phyloP scores from a whole-genome alignment of 1,139 yeast species.

The Zygosaccharomyces pseudobailii region DNA sequence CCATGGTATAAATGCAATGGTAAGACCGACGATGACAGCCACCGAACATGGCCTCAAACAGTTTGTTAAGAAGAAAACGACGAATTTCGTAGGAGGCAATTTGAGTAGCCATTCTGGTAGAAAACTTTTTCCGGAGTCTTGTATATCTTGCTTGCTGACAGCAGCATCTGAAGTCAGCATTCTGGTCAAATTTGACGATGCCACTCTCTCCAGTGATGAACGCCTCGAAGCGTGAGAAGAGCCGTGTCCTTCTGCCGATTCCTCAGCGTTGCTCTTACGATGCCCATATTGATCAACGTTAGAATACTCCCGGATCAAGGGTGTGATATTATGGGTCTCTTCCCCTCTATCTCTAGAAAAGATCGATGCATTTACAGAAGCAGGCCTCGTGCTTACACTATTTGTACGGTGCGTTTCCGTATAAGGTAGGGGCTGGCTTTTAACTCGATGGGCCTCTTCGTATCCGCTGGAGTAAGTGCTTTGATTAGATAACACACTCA shows the following conservation, averaged over 20 bases:
- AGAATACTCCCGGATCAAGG: constrained; percentile 59
- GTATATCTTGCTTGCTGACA: constrained; percentile 30
- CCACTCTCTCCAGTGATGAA: constrained; percentile 10
- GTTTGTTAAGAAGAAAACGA: constrained; percentile 46
- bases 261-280: constrained; percentile 14
- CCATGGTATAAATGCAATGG: constrained; percentile 81
- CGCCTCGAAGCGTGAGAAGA: not conserved
- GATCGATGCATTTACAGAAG: constrained; percentile 8
- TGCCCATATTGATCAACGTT: constrained; percentile 39
- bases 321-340: constrained; percentile 49
- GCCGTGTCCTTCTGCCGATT: not conserved
- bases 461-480: not conserved
- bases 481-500: not conserved
- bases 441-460: constrained; percentile 10
- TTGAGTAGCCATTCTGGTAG: constrained; percentile 28
- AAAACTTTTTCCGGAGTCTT: constrained; percentile 27
- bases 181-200: constrained; percentile 26
- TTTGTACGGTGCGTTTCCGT: constrained; percentile 11
- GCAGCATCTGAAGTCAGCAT: constrained; percentile 35
- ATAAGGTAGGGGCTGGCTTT: constrained; percentile 24
- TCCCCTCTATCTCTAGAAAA: constrained; percentile 36
- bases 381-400: constrained; percentile 2
- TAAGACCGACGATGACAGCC: constrained; percentile 56
- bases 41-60: constrained; percentile 67
- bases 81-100: constrained; percentile 26